Base-by-base conservation (phyloP, 768 basidiomycete species). In the Phylloporus sp. region DNA sequence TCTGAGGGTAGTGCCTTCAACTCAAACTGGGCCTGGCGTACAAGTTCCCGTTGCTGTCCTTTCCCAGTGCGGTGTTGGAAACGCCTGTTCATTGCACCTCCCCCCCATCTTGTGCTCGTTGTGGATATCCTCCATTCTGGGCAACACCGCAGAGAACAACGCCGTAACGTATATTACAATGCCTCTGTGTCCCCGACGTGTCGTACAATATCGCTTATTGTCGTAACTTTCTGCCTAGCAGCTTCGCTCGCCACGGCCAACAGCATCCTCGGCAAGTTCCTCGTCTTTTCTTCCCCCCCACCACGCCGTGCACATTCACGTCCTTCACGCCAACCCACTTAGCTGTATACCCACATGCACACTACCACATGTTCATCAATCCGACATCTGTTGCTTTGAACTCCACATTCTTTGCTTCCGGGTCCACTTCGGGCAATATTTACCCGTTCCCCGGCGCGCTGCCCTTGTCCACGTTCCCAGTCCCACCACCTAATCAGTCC, bases 301-400 rank as follows among this genome's bases (percentile, higher is more conserved):
- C 55, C 53, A 60, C 54, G 38, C 41, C 40, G 49, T 46, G 47
- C 58, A 55, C 62, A 45, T 49, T 57, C 52, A 64, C 64, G 57
- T 46, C 54, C 47, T 57, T 66, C 57, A 65, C 64, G 54, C 51
- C 54, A 47, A 53, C n/a, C n/a, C 51, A 24, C 56, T 39, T 51
- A 52, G 53, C 44, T 43, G 52, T 28, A 48, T 53, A 51, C 52
- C 51, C 56, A 64, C 65, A 67, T 67, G 62, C 65, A 60, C 45
- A 18, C 49, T 23, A 53, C 65, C 65, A 54, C 65, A 65, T 67
- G 65, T 58, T 52, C 65, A 55, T 60, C 57, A 45, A 31, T 38
- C 44, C 58, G 41, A 53, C 65, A 54, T 57, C 55, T 52, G 41
- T 45, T 43, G 10, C 55, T 50, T 45, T 62, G 55, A 67, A 29